Percentiles rank a stretch among this genome's conserved stretches.
phyloP scores from a whole-genome alignment of 163 green algal genomes.

The Chloromonas sp. region DNA sequence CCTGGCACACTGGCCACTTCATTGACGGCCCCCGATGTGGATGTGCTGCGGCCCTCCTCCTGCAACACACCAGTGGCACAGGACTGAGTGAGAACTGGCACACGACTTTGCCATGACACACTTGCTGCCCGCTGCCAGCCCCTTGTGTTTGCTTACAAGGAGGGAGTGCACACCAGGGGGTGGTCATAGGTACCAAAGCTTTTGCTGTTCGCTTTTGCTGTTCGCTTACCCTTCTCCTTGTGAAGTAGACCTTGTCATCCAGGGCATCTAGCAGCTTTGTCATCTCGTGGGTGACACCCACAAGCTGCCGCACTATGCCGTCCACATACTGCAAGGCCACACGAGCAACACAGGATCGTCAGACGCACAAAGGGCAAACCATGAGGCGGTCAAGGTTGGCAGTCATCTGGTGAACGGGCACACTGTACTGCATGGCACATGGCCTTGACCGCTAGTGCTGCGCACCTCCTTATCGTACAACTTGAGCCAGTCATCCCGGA shows the following conservation, averaged over 20 bases:
- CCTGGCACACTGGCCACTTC: no score
- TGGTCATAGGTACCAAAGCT: no score
- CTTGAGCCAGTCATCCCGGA: constrained; percentile 66
- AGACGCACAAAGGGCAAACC: background rate
- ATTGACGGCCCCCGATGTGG: no score
- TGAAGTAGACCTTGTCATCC: constrained; percentile 53
- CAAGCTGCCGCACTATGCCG: constrained; percentile 40
- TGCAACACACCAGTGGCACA: no score
- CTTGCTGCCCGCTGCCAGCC: no score
- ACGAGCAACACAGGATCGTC: background rate
- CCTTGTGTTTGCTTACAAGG: background rate
- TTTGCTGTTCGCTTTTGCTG: background rate
- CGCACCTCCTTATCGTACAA: constrained; percentile 62
- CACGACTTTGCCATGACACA: no score
- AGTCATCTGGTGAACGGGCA: no score
- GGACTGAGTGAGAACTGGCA: no score
- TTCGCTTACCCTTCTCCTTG: constrained; percentile 18
- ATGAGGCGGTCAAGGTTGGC: no score
- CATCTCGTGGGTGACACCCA: constrained; percentile 37
- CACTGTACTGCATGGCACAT: no score
- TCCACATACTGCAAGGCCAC: constrained; percentile 52
- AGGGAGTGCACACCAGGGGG: no score
- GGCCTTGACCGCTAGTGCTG: background rate
- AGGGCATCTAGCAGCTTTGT: constrained; percentile 36
- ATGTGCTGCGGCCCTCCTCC: no score